Percentiles rank a stretch among this genome's conserved stretches.
These are phyloP conservation scores for Phytophthora sp. DNA, from an alignment of 352 stramenopile species.

Conservation along the genomic window DNA sequence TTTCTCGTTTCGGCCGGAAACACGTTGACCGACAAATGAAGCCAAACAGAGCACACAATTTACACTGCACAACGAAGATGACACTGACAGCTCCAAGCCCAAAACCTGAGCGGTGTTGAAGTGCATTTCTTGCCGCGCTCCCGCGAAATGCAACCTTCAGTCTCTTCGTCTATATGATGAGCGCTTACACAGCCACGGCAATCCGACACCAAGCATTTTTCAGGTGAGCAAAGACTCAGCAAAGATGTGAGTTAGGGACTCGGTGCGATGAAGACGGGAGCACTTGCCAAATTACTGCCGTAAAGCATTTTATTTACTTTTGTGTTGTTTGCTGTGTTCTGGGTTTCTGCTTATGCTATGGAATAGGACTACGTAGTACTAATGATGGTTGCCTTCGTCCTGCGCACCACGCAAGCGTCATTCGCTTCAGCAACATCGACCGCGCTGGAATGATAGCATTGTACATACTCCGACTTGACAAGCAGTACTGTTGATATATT, in stretches of 20 bases:
- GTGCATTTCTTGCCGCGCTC: conserved; percentile 11
- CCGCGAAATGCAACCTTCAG: conserved; percentile 4
- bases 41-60: conserved; percentile 15
- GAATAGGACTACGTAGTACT: neutral
- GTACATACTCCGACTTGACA: too few relatives aligned
- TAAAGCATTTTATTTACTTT: conserved; percentile 22
- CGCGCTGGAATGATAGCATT: too few relatives aligned
- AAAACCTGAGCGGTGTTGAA: conserved; percentile 2
- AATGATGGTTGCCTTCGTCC: neutral
- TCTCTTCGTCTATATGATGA: conserved; percentile 32
- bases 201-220: conserved; percentile 7
- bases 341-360: neutral
- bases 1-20: conserved; percentile 21
- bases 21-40: conserved; percentile 11
- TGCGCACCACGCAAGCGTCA: too few relatives aligned
- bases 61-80: conserved; percentile 30
- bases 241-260: neutral
- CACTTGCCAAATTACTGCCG: conserved; percentile 1
- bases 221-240: conserved; percentile 10
- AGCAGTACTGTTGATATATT: neutral
- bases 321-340: neutral
- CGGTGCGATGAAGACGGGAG: neutral
- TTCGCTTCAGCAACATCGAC: too few relatives aligned
- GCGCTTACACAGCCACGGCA: conserved; percentile 5
- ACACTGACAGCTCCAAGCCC: conserved; percentile 11